These are phyloP conservation scores for Didymella segeticola DNA, from an alignment of 2,329 filamentous ascomycete genomes.

Conservation along the genomic window DNA sequence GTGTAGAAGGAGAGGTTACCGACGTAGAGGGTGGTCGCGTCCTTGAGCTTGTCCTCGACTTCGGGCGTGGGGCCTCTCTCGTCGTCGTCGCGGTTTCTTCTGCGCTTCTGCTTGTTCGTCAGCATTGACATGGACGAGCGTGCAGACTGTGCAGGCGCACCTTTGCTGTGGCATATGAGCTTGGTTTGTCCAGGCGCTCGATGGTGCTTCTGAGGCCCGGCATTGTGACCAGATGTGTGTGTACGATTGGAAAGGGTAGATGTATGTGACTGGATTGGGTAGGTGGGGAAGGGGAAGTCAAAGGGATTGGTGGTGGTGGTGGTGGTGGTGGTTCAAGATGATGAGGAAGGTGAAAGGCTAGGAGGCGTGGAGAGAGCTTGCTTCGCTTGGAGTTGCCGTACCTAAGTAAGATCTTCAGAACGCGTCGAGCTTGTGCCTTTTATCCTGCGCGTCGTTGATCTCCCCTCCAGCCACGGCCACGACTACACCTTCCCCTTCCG, in stretches of 20 bases:
- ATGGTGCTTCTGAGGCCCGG: constrained; percentile 72
- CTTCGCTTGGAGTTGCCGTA: constrained; percentile 18
- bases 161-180: constrained; percentile 87
- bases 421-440: constrained; percentile 21
- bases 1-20: constrained; percentile 99
- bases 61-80: constrained; percentile 63
- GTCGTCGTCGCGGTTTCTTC: constrained; percentile 66
- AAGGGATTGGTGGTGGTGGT: background rate
- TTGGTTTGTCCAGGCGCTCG: constrained; percentile 90
- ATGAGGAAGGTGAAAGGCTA: too few relatives aligned
- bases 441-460: constrained; percentile 13
- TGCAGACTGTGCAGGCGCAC: constrained; percentile 54
- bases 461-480: too few relatives aligned
- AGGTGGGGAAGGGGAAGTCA: background rate
- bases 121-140: constrained; percentile 3
- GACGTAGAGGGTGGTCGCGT: constrained; percentile 95
- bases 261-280: constrained; percentile 6
- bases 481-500: constrained; percentile 1
- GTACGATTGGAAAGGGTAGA: background rate
- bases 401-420: constrained; percentile 26
- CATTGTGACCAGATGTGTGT: constrained; percentile 24
- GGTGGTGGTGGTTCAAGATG: constrained; percentile 8
- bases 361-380: too few relatives aligned
- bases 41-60: constrained; percentile 77
- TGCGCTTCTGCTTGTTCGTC: constrained; percentile 67